Percentiles rank a stretch among this genome's conserved stretches.
Conservation (phyloP, 805 yeast genomes). For the Yueomyces sp. region DNA sequence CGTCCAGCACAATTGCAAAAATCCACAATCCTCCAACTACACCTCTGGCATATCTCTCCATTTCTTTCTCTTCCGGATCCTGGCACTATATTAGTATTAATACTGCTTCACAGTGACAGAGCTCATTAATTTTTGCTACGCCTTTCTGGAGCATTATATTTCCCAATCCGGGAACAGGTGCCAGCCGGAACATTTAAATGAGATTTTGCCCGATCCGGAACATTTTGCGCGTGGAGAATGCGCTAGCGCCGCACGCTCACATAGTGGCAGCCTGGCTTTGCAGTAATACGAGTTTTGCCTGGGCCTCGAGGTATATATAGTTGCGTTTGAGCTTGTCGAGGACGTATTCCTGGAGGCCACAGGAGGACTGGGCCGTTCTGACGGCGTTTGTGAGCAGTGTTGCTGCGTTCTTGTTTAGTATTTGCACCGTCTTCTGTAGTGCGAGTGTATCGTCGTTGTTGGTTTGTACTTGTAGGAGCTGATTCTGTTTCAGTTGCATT, state of each 20-base stretch:
- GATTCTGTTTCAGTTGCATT: conserved; percentile 1
- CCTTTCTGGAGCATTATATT: neutral
- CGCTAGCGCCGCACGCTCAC: too few relatives aligned
- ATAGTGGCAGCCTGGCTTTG: too few relatives aligned
- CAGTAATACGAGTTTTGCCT: conserved; percentile 4
- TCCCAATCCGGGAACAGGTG: neutral
- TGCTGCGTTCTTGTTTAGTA: conserved; percentile 15
- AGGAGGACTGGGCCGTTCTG: conserved; percentile 14
- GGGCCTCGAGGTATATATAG: conserved; percentile 15
- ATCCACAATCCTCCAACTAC: too few relatives aligned
- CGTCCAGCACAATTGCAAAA: too few relatives aligned
- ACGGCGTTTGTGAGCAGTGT: conserved; percentile 13
- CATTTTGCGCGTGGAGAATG: neutral
- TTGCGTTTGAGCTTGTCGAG: conserved; percentile 20
- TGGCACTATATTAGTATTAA: too few relatives aligned
- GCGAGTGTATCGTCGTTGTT: neutral
- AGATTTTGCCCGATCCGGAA: neutral
- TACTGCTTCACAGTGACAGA: too few relatives aligned
- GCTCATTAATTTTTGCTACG: too few relatives aligned
- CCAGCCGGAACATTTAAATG: neutral
- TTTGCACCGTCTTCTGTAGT: conserved; percentile 3
- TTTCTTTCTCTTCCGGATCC: too few relatives aligned
- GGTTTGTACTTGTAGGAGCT: conserved; percentile 3
- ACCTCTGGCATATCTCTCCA: too few relatives aligned
- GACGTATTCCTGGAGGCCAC: conserved; percentile 20